Evolutionary conservation across 371 early-diverging fungal species (phyloP), one percentile per base, ranked within the genome.

Genomic region (Encephalitozoon romaleae): DNA sequence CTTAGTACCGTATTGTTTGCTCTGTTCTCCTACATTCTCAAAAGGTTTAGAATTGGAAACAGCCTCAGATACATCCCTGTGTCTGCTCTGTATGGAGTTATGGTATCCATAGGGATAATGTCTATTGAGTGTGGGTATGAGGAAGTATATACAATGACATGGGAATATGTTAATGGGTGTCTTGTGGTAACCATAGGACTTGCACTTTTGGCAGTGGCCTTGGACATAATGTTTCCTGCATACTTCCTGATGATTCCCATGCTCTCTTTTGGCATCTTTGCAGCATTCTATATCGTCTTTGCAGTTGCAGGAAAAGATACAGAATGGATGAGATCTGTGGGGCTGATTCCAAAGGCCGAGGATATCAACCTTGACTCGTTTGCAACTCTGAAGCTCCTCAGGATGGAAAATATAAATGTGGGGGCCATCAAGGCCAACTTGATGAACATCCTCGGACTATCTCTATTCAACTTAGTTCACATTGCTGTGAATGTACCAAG

Each of bases 401-500:
- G 12, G 21, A 21, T 55, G 0, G 49, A 18, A 25, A 41, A 38
- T 12, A 45, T 77, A 18, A 67, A 32, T 5, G 8, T 32, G n/a
- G 54, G 26, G 12, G 30, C 67, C 25, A 9, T 78, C 12, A 21
- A 67, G 9, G 26, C 32, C 9, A 70, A 49, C 30, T 15, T 74
- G 30, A 30, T 30, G 18, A 45, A 76, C 6, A 78, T 78, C 15
- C 26, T 76, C 30, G 34, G 23, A n/a, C 8, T 74, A 2, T 34
- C 53, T 42, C 15, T 73, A 21, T 43, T 63, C 30, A 78, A 78
- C 47, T 8, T 78, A 23, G 74, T 78, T n/a, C 78, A 78, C 45
- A 78, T 78, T 12, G 74, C 76, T 9, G 70, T 71, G 25, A 78
- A 78, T 63, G 26, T 78, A 12, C 74, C 70, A 11, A 30, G 65